Evolutionary conservation across 1,139 yeast species (phyloP).

Genomic region (Protomyces pachydermus): DNA sequence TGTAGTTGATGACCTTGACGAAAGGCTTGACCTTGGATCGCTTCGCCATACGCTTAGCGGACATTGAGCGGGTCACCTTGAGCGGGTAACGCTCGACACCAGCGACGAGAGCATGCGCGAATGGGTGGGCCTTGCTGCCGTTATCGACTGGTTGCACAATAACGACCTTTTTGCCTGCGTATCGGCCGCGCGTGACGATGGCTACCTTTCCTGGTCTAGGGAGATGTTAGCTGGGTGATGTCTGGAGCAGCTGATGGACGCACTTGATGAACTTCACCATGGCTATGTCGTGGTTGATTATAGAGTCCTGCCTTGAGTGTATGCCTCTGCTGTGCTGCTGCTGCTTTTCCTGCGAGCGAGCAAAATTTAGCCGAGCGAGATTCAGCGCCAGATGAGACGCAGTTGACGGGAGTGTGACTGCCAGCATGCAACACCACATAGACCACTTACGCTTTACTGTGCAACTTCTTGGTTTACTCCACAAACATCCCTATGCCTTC

Average conservation of each 20-base stretch:
- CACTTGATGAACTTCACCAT: background rate
- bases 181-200: constrained; percentile 99
- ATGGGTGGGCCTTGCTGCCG: constrained; percentile 97
- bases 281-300: no score
- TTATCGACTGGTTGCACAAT: constrained; percentile 98
- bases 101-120: constrained; percentile 99
- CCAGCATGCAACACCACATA: background rate
- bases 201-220: constrained; percentile 45
- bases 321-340: no score
- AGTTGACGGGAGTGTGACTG: background rate
- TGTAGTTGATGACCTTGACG: constrained; percentile 98
- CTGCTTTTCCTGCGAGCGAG: no score
- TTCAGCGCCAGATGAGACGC: no score
- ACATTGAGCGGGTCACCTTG: constrained; percentile 92
- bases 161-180: constrained; percentile 99
- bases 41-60: constrained; percentile 94
- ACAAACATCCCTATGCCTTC: no score
- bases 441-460: no score
- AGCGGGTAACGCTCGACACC: constrained; percentile 99
- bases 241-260: background rate
- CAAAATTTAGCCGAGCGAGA: background rate
- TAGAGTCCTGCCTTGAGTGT: no score
- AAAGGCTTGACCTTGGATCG: constrained; percentile 99
- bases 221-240: background rate
- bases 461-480: no score